Conservation (phyloP, 169 alveolate genomes). For the Cryptosporidium parvum region DNA sequence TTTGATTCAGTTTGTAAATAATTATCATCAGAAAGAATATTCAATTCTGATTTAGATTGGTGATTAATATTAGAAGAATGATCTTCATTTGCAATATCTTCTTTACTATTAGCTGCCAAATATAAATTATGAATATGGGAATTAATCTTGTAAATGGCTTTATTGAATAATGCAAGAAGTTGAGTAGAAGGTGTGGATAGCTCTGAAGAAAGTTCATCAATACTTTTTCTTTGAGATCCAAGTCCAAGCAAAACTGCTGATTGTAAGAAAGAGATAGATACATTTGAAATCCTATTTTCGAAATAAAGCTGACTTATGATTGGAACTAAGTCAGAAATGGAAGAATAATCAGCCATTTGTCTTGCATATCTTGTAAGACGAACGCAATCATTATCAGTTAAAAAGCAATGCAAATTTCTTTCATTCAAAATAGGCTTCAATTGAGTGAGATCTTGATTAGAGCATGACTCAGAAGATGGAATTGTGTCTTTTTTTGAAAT, state of each 20-base stretch:
- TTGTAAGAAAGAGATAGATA: constrained; percentile 51
- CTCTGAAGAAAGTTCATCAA: constrained; percentile 47
- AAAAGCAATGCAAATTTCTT: constrained; percentile 19
- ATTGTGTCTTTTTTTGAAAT: neutral
- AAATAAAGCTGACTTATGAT: constrained; percentile 61
- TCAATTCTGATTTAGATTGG: neutral
- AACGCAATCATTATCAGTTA: constrained; percentile 60
- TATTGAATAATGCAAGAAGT: constrained; percentile 56
- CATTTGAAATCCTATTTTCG: constrained; percentile 50
- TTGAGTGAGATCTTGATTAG: neutral
- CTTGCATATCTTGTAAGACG: constrained; percentile 73
- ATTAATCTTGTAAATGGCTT: constrained; percentile 60
- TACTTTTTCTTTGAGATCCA: constrained; percentile 71
- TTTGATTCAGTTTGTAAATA: neutral
- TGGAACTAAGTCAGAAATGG: constrained; percentile 66
- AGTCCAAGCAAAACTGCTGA: constrained; percentile 66
- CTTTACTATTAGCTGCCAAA: neutral
- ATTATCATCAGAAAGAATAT: neutral
- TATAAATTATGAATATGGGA: constrained; percentile 18
- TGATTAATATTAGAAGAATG: neutral
- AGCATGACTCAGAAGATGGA: neutral
- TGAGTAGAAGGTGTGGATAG: constrained; percentile 69
- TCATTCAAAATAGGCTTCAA: constrained; percentile 19
- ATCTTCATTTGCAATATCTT: neutral
- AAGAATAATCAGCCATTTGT: constrained; percentile 66